Base-by-base conservation (phyloP, 176 grass and related monocot genomes). In the Oryza longistaminata region DNA sequence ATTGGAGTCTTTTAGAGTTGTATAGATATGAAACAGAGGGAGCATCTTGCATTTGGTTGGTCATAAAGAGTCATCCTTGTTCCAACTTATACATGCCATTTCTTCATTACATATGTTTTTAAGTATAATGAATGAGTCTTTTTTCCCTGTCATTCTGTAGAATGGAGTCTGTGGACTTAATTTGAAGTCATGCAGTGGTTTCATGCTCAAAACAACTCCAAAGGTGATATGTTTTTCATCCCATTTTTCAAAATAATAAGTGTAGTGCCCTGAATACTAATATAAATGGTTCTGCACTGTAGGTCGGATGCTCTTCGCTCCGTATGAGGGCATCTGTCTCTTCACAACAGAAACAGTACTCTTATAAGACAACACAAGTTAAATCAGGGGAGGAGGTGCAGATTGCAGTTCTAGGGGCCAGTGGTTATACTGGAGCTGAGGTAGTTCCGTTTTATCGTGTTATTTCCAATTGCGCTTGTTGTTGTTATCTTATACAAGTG, bases 371-470 rank as follows among this genome's bases (percentile, higher is more conserved):
- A 48, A 40, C 74, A 50, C 45, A 48, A 50, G 35, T 65, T 75
- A 55, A 92, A 80, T 88, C 93, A 64, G 91, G 86, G 81, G 87
- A 95, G 52, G 72, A 33, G 26, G 77, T 96, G 43, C 71, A 11
- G 37, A 80, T 98, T 85, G 96, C 83, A 13, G 96, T 98, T 78
- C 43, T 98, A 17, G 96, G 96, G 5, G 91, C 93, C 31, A 98
- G 93, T 15, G 96, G 96, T 81, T 96, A 98, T 85, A 94, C 93
- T 86, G 91, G 96, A 58, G 91, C 93, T 12, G 96, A 98, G 88
- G 96, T 96, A 81, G 19, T 39, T 67, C 12, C 65, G 7, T 35
- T 29, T 73, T 61, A 52, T 43, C 70, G 12, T 74, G 4, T 34
- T 5, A 83, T 75, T 35, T 77, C 40, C 73, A 60, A 24, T n/a